Evolutionary conservation across 2,329 filamentous ascomycete genomes (phyloP), one percentile per base, ranked within the genome.

Genomic region (Pseudogymnoascus sp.): DNA sequence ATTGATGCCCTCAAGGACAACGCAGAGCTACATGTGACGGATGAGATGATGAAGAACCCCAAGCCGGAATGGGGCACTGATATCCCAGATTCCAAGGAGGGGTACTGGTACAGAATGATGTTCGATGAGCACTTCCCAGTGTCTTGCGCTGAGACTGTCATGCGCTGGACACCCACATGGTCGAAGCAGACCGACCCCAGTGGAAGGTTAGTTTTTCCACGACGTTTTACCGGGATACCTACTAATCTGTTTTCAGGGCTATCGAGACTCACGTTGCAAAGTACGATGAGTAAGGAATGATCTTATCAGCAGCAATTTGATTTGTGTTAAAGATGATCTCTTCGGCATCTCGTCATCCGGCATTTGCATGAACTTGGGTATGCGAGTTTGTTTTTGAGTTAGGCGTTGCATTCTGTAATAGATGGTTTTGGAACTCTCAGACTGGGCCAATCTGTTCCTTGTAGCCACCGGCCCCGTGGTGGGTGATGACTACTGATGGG

Each of bases 81-180:
- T 72, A 85, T 96, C 65, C 95, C 94, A 8, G 92, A 97, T 72
- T 92, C 88, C 72, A 99, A 99, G 84, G 94, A 99, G 79, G 94
- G 86, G 54, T 95, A 96, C 82, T 99, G 94, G 94, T 99, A 99
- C 79, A 88, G 94, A 70, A 83, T 80, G 74, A 97, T 99, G 93
- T 99, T 97, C 74, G 94, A 99, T 75, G 93, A 99, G 82, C 93
- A 95, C 77, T 99, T 97, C 84, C 94, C 94, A 54, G 83, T 87
- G 61, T 87, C 87, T 72, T 97, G 93, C 74, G 95, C 94, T 7
- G 87, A 85, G 63, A 99, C 94, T 6, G 94, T 99, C 60, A 89
- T 90, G 89, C 84, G 94, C 72, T 99, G 94, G 95, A 92, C 90
- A 62, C 94, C 94, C 28, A 99, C 90, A 37, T 99, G 94, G 94